These are phyloP conservation scores for Saccharomycopsis javanensis DNA, from an alignment of 805 yeast species.

Conservation along the genomic window DNA sequence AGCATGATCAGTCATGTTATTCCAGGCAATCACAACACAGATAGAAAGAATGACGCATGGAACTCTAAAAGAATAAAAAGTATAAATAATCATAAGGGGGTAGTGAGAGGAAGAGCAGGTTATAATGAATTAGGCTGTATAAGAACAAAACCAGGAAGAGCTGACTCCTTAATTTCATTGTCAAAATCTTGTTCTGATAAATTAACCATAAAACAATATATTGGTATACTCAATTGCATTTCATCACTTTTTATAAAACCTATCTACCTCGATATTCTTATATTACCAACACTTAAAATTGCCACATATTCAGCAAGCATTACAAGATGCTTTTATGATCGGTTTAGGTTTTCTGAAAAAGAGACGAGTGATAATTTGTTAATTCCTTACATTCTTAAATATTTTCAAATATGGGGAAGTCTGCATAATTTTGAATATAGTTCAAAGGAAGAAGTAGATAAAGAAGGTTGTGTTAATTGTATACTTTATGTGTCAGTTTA, in stretches of 20 bases:
- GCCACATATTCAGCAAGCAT: background rate
- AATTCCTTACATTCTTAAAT: background rate
- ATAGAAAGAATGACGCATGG: background rate
- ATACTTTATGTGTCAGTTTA: constrained; percentile 5
- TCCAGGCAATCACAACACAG: background rate
- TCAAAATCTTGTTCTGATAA: constrained; percentile 92
- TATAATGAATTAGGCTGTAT: constrained; percentile 52
- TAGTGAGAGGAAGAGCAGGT: constrained; percentile 56
- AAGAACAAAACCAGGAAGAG: constrained; percentile 88
- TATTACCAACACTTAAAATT: constrained; percentile 31
- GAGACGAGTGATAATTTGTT: background rate
- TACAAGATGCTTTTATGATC: constrained; percentile 7
- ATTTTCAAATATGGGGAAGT: constrained; percentile 7
- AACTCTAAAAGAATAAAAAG: background rate
- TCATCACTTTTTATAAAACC: constrained; percentile 30
- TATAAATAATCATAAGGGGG: background rate
- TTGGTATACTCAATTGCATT: constrained; percentile 42
- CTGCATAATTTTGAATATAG: background rate
- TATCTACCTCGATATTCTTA: constrained; percentile 38
- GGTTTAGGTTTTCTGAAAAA: background rate
- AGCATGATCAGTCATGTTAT: constrained; percentile 42
- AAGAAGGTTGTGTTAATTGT: constrained; percentile 10
- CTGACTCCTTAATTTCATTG: constrained; percentile 59
- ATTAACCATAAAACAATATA: constrained; percentile 50
- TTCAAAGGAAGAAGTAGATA: background rate